Percentiles rank a stretch among this genome's conserved stretches.
Evolutionary conservation across 1,284 basidiomycete species (phyloP).

Genomic region (Ceratobasidium sp.): DNA sequence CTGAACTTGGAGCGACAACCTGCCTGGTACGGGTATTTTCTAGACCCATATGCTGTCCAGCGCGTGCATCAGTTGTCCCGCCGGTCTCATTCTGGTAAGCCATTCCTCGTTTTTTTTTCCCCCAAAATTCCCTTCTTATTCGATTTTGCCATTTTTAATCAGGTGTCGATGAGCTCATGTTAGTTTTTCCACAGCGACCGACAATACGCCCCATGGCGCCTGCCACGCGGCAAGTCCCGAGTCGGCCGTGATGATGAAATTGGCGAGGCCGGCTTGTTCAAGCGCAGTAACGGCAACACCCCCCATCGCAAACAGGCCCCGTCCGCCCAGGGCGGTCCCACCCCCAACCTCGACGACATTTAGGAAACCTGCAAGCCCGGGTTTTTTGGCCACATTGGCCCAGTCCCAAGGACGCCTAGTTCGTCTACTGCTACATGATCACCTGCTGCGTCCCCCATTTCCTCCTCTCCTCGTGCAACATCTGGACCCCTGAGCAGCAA

Average conservation of each 20-base stretch:
- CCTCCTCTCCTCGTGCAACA: constrained; percentile 77
- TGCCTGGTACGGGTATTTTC: no score
- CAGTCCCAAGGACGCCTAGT: constrained; percentile 94
- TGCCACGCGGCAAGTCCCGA: constrained; percentile 89
- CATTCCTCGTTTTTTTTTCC: no score
- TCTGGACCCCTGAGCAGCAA: constrained; percentile 94
- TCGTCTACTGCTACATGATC: constrained; percentile 93
- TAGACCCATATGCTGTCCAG: no score
- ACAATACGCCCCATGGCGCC: constrained; percentile 79
- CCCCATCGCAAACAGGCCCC: constrained; percentile 72
- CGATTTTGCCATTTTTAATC: constrained; percentile 35
- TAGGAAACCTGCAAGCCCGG: constrained; percentile 64
- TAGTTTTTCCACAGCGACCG: constrained; percentile 72
- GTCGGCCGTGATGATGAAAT: constrained; percentile 89
- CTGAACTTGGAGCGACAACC: no score
- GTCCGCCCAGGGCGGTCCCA: constrained; percentile 55
- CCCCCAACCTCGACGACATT: constrained; percentile 58
- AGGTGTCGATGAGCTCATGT: constrained; percentile 37
- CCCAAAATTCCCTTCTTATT: no score
- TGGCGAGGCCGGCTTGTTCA: constrained; percentile 88
- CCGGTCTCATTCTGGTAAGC: constrained; percentile 94
- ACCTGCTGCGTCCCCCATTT: constrained; percentile 88
- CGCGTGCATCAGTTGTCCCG: no score
- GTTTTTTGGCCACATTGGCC: constrained; percentile 81
- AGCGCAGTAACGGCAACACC: constrained; percentile 75